phyloP scores from a whole-genome alignment of 2,329 filamentous ascomycete species.

The Aspergillus proliferans region DNA sequence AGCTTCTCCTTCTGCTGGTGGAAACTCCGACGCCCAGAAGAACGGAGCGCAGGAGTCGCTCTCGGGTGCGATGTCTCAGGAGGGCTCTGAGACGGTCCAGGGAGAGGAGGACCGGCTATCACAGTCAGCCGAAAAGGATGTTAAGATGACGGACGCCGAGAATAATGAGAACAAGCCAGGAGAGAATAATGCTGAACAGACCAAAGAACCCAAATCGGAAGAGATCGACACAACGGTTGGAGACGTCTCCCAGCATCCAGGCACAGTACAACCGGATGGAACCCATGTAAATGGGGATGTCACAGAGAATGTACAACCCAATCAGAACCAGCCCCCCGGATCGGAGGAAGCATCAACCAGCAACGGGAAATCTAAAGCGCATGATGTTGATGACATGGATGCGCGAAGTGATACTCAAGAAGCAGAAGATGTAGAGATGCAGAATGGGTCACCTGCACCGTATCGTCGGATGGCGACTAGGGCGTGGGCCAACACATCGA shows the following conservation, averaged over 20 bases:
- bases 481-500: slow-evolving; percentile 34
- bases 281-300: slow-evolving; percentile 8
- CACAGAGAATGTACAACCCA: slow-evolving; percentile 2
- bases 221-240: slow-evolving; percentile 28
- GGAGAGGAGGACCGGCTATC: slow-evolving; percentile 5
- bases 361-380: slow-evolving; percentile 10
- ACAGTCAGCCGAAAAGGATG: slow-evolving; percentile 17
- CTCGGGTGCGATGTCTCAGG: slow-evolving; percentile 4
- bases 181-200: slow-evolving; percentile 8
- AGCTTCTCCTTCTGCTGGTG: slow-evolving; percentile 7
- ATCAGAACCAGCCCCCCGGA: slow-evolving; percentile 2
- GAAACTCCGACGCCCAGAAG: slow-evolving; percentile 3
- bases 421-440: slow-evolving; percentile 27
- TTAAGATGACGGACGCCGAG: slow-evolving; percentile 28
- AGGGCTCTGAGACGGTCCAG: slow-evolving; percentile 6
- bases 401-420: slow-evolving; percentile 11
- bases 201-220: slow-evolving; percentile 28
- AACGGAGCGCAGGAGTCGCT: slow-evolving; percentile 8
- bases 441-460: slow-evolving; percentile 32
- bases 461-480: slow-evolving; percentile 43
- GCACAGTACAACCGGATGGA: slow-evolving; percentile 9
- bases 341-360: slow-evolving; percentile 6
- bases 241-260: slow-evolving; percentile 27
- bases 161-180: slow-evolving; percentile 7
- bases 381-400: slow-evolving; percentile 5